phyloP scores from a whole-genome alignment of 2,329 filamentous ascomycete genomes.

The Pseudogymnoascus sp. region DNA sequence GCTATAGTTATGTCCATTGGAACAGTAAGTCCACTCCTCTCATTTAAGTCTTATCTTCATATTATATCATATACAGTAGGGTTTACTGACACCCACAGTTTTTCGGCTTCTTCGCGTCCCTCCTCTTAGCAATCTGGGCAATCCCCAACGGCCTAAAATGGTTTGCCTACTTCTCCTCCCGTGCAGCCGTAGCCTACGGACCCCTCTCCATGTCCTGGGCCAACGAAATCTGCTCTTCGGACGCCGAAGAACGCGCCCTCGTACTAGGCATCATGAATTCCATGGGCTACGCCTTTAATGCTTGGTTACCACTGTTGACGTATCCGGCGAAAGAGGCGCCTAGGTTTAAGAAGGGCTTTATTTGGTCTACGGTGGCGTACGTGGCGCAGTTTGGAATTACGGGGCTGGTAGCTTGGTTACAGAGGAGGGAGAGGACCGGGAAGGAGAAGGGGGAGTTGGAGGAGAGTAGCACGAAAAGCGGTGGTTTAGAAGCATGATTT shows the following conservation, averaged over 20 bases:
- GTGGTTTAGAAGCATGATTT: neutral
- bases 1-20: constrained; percentile 28
- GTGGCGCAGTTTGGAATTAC: constrained; percentile 19
- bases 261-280: constrained; percentile 43
- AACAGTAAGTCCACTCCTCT: constrained; percentile 16
- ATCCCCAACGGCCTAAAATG: constrained; percentile 21
- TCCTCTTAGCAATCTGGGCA: constrained; percentile 31
- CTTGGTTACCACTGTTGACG: constrained; percentile 35
- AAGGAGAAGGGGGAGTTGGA: neutral
- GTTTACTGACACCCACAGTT: constrained; percentile 20
- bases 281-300: constrained; percentile 35
- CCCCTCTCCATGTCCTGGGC: constrained; percentile 44
- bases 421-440: constrained; percentile 14
- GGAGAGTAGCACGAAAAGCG: neutral
- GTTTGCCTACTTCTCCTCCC: constrained; percentile 31
- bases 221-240: constrained; percentile 37
- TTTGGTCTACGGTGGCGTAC: constrained; percentile 28
- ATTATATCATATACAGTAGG: neutral
- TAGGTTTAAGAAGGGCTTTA: constrained; percentile 34
- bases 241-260: constrained; percentile 41
- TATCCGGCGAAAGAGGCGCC: constrained; percentile 29
- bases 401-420: constrained; percentile 12
- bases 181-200: constrained; percentile 26
- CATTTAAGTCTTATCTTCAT: neutral
- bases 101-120: constrained; percentile 27